phyloP scores from a whole-genome alignment of 495 filamentous ascomycete genomes.

The Recurvomyces mirabilis region DNA sequence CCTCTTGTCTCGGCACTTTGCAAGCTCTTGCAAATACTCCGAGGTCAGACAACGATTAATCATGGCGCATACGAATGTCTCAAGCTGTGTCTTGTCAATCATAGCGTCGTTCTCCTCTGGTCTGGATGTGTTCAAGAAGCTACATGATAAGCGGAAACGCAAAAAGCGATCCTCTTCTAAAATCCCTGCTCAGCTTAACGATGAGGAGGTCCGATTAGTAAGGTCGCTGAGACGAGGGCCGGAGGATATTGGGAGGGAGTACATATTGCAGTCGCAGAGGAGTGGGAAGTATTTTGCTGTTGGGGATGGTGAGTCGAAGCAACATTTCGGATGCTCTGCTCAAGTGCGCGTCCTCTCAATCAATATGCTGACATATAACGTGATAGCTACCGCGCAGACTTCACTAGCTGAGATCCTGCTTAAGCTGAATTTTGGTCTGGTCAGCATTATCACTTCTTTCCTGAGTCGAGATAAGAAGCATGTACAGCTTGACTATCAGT shows the following conservation, averaged over 20 bases:
- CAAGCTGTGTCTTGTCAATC: slow-evolving; percentile 19
- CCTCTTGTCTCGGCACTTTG: too few relatives aligned
- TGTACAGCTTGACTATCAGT: slow-evolving; percentile 28
- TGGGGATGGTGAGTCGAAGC: slow-evolving; percentile 26
- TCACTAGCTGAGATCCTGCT: slow-evolving; percentile 31
- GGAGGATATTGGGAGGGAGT: slow-evolving; percentile 25
- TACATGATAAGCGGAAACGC: slow-evolving; percentile 6
- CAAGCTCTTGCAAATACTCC: not conserved
- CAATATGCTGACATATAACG: not conserved
- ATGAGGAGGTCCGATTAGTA: slow-evolving; percentile 23
- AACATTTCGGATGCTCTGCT: not conserved
- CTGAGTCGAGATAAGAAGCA: slow-evolving; percentile 23
- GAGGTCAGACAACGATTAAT: not conserved
- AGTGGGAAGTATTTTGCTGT: slow-evolving; percentile 25
- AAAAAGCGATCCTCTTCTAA: slow-evolving; percentile 13
- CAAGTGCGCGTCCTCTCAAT: not conserved
- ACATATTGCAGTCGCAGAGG: slow-evolving; percentile 21
- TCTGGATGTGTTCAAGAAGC: slow-evolving; percentile 23
- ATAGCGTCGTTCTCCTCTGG: slow-evolving; percentile 17
- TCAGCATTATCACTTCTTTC: slow-evolving; percentile 32
- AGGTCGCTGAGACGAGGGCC: slow-evolving; percentile 26
- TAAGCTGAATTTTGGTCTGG: slow-evolving; percentile 34
- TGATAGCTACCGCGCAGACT: slow-evolving; percentile 29
- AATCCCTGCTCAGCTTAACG: not conserved
- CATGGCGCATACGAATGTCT: slow-evolving; percentile 14